Conservation (phyloP, 768 basidiomycete species). For the Fibroporia radiculosa region DNA sequence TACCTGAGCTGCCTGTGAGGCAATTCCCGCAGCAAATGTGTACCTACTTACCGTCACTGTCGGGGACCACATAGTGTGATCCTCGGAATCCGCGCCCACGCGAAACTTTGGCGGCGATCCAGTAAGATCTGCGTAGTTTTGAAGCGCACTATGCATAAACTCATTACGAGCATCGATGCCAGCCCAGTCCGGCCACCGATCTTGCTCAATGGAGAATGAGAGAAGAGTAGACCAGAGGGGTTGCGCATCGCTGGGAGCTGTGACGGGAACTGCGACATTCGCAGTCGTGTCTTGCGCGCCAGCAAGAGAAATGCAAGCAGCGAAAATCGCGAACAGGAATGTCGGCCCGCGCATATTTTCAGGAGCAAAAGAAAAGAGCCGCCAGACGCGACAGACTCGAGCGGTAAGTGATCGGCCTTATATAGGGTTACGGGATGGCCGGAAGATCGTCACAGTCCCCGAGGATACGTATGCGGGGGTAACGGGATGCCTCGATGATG, state of each 20-base stretch:
- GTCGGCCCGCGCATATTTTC: not conserved
- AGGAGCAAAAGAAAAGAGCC: too few relatives aligned
- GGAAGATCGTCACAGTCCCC: too few relatives aligned
- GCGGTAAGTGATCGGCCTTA: too few relatives aligned
- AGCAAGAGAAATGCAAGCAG: too few relatives aligned
- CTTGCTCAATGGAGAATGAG: slow-evolving; percentile 65
- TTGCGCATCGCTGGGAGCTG: slow-evolving; percentile 28
- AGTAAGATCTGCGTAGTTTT: slow-evolving; percentile 46
- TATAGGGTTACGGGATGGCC: too few relatives aligned
- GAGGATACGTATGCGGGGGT: too few relatives aligned
- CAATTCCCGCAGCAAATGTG: not conserved
- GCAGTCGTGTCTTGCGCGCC: slow-evolving; percentile 6
- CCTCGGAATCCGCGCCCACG: slow-evolving; percentile 47
- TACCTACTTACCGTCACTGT: slow-evolving; percentile 21
- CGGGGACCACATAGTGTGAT: slow-evolving; percentile 49
- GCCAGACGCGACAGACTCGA: too few relatives aligned
- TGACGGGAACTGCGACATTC: slow-evolving; percentile 34
- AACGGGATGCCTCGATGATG: too few relatives aligned
- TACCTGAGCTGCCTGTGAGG: slow-evolving; percentile 15
- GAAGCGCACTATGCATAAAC: slow-evolving; percentile 54
- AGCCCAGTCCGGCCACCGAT: slow-evolving; percentile 63
- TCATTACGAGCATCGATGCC: slow-evolving; percentile 43
- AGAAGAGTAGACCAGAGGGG: slow-evolving; percentile 39
- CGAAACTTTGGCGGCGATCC: slow-evolving; percentile 48
- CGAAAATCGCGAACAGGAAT: too few relatives aligned